These are phyloP conservation scores for Xylariaceae sp. DNA, from an alignment of 2,329 filamentous ascomycete species.

Conservation along the genomic window DNA sequence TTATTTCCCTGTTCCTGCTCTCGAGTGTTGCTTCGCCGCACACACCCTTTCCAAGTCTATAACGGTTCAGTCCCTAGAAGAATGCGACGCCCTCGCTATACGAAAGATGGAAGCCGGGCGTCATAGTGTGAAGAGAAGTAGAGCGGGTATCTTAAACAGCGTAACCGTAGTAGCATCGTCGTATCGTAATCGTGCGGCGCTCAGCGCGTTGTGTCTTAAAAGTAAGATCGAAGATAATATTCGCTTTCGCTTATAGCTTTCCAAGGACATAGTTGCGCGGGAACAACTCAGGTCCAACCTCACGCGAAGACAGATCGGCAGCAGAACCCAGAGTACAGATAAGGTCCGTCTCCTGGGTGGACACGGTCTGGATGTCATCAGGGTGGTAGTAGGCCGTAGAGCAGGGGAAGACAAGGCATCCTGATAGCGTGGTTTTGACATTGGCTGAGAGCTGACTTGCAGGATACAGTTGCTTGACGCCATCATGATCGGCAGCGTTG, in stretches of 20 bases:
- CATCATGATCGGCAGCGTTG: conserved; percentile 50
- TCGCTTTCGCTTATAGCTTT: conserved; percentile 32
- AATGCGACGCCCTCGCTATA: conserved; percentile 7
- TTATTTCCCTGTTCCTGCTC: background rate
- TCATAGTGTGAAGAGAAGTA: conserved; percentile 12
- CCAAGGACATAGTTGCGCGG: conserved; percentile 40
- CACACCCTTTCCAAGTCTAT: conserved; percentile 14
- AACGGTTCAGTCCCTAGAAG: conserved; percentile 5
- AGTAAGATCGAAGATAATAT: conserved; percentile 6
- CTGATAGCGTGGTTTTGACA: conserved; percentile 46
- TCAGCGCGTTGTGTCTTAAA: conserved; percentile 31
- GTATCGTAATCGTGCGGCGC: conserved; percentile 33
- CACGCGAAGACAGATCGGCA: conserved; percentile 22
- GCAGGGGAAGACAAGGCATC: conserved; percentile 57
- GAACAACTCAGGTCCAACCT: conserved; percentile 30
- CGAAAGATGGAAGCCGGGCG: background rate
- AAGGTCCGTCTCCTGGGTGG: conserved; percentile 51
- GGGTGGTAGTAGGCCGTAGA: conserved; percentile 55
- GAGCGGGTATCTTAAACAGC: conserved; percentile 32
- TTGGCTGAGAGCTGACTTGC: conserved; percentile 25
- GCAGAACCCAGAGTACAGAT: conserved; percentile 53
- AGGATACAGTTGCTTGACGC: conserved; percentile 60
- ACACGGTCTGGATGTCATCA: conserved; percentile 60
- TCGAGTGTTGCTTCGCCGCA: conserved; percentile 11
- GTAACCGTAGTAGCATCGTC: conserved; percentile 25